Evolutionary conservation across 768 basidiomycete species (phyloP), one percentile per base, ranked within the genome.

Genomic region (Mycena vulgaris): DNA sequence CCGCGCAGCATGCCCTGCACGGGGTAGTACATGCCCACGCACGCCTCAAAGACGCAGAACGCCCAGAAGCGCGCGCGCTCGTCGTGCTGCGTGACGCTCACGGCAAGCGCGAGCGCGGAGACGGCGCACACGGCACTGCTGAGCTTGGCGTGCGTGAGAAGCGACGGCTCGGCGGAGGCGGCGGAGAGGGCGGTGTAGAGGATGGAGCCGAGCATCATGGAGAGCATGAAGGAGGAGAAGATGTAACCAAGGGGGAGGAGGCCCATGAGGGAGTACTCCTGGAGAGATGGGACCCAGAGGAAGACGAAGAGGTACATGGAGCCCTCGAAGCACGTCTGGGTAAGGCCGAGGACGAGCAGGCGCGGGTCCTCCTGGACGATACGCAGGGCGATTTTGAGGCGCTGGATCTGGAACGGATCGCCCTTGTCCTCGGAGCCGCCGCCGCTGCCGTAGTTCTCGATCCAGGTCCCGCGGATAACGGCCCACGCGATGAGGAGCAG

Each of bases 251-350:
- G 84, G 0, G 93, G 93, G 30, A 93, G 88, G 21, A 81, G 67
- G 8, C 75, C 72, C 14, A 79, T 69, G 13, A 83, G 76, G 16
- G 89, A 85, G 25, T 81, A 81, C 76, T 93, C 90, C 79, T 94
- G 92, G 19, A 94, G 82, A 2, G 89, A 86, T 1, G 93, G 93
- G 0, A 94, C 93, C 93, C 93, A 94, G 70, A 92, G 83, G 82
- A 93, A 94, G 71, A 94, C 93, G 79, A 94, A 94, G 69, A 94
- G 87, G 79, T 94, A 94, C 93, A 94, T 93, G 7, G 91, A 92
- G 3, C 93, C 93, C 77, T 94, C 93, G 76, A 94, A 94, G 79
- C 91, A 92, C 1, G 93, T 94, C 79, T 94, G 93, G 0, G 90
- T 90, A 61, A 94, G 80, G 35, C 92, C 92, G 25, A 94, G 86